These are phyloP conservation scores for Epichloe baconii DNA, from an alignment of 2,329 filamentous ascomycete species.

Conservation along the genomic window DNA sequence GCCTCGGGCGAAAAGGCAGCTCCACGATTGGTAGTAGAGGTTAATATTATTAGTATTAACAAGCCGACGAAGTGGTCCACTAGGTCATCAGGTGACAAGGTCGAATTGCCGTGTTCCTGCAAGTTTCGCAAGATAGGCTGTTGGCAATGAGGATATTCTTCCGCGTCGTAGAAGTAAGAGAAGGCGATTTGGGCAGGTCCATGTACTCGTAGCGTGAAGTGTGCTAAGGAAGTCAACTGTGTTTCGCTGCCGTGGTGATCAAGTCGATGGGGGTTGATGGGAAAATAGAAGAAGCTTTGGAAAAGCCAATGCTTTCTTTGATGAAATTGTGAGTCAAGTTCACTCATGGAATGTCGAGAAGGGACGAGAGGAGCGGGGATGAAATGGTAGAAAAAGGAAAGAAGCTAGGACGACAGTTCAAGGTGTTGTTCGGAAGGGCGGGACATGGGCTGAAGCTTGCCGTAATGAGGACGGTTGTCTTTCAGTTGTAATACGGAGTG, in stretches of 20 bases:
- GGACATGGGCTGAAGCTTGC: too few species aligned
- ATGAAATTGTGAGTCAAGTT: neutral
- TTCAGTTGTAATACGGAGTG: too few species aligned
- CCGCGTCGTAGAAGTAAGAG: neutral
- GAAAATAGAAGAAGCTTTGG: neutral
- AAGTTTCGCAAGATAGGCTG: neutral
- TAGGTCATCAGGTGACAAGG: neutral
- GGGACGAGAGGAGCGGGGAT: neutral
- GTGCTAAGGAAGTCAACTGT: neutral
- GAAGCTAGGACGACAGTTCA: neutral
- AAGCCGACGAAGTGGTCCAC: neutral
- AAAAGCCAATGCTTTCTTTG: neutral
- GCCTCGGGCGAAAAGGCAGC: neutral
- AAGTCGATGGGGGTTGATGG: neutral
- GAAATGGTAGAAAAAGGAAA: neutral
- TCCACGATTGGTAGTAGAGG: slow-evolving; percentile 2
- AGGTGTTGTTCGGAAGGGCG: neutral
- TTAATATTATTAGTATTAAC: neutral
- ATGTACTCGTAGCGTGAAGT: too few species aligned
- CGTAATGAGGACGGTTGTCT: too few species aligned
- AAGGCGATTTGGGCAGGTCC: neutral
- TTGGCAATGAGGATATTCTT: neutral
- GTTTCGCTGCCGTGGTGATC: neutral
- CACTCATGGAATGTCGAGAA: neutral
- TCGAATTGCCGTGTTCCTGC: neutral